These are phyloP conservation scores for Heliamphora exappendiculata DNA, from an alignment of 148 eudicot genomes.

Conservation along the genomic window DNA sequence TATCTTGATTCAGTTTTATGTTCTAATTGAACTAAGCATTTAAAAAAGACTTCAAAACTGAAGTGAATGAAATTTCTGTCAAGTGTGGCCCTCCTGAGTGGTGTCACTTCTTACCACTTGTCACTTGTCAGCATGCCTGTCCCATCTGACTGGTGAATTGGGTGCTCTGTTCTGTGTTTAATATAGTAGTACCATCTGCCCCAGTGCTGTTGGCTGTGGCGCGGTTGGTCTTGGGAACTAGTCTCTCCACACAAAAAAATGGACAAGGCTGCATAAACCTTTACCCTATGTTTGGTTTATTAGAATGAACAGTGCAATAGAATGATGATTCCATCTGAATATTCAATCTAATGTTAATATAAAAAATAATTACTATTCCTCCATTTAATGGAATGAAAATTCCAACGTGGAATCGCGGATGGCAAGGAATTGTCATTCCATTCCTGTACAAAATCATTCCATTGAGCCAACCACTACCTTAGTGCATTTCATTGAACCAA, in stretches of 20 bases:
- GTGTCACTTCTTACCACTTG: background rate
- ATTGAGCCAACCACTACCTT: too few relatives aligned
- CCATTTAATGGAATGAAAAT: too few relatives aligned
- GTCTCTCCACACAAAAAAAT: background rate
- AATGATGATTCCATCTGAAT: too few relatives aligned
- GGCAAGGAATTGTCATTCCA: too few relatives aligned
- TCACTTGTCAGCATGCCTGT: too few relatives aligned
- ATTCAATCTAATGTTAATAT: too few relatives aligned
- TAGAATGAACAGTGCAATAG: background rate
- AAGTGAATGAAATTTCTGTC: background rate
- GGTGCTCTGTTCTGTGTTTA: background rate
- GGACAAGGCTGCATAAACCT: background rate
- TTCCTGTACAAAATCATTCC: too few relatives aligned
- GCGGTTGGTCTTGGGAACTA: background rate
- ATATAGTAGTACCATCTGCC: background rate
- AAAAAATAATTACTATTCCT: too few relatives aligned
- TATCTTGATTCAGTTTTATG: background rate
- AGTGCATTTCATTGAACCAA: too few relatives aligned
- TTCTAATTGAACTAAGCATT: background rate
- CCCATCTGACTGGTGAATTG: background rate
- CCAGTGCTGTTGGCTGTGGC: too few relatives aligned
- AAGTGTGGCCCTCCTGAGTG: background rate
- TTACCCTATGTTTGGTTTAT: background rate
- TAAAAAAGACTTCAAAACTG: background rate
- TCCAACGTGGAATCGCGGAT: too few relatives aligned